phyloP scores from a whole-genome alignment of 306 rosid genomes.

The Aeschynomene evenia region DNA sequence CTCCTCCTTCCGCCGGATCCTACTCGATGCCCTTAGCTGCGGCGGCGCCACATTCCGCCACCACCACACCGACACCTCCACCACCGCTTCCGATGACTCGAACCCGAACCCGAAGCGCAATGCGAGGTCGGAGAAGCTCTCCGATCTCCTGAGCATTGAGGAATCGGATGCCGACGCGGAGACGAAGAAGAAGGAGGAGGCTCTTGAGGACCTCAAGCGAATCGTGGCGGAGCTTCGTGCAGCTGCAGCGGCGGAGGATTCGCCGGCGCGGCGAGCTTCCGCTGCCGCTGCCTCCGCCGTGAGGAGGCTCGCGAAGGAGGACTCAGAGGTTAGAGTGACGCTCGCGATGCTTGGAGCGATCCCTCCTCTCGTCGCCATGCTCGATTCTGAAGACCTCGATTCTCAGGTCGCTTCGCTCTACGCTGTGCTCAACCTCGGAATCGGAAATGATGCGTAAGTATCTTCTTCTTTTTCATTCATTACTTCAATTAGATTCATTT shows the following conservation, averaged over 20 bases:
- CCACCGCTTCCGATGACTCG: slow-evolving; percentile 20
- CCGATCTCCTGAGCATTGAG: slow-evolving; percentile 74
- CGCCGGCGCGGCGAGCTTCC: slow-evolving; percentile 45
- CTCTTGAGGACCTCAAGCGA: slow-evolving; percentile 57
- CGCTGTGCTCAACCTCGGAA: slow-evolving; percentile 87
- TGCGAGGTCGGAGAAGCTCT: slow-evolving; percentile 69
- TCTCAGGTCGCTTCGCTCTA: slow-evolving; percentile 85
- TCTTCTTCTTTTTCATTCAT: background rate
- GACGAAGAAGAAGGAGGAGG: slow-evolving; percentile 64
- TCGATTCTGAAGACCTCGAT: slow-evolving; percentile 52
- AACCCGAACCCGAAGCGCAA: background rate
- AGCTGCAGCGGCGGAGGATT: slow-evolving; percentile 48
- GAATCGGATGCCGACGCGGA: slow-evolving; percentile 48
- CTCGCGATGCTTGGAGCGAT: slow-evolving; percentile 91
- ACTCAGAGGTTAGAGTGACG: slow-evolving; percentile 62
- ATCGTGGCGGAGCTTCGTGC: slow-evolving; percentile 61
- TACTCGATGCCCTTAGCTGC: slow-evolving; percentile 80
- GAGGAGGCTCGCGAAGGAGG: slow-evolving; percentile 75
- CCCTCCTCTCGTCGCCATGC: slow-evolving; percentile 86
- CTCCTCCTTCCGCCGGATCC: slow-evolving; percentile 65
- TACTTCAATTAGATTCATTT: background rate
- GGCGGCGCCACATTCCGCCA: slow-evolving; percentile 78
- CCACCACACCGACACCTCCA: slow-evolving; percentile 23
- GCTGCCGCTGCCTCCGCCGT: slow-evolving; percentile 64
- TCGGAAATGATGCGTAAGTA: slow-evolving; percentile 88